Conservation (phyloP, 2,329 filamentous ascomycete species). For the Metarhizium robertsii region DNA sequence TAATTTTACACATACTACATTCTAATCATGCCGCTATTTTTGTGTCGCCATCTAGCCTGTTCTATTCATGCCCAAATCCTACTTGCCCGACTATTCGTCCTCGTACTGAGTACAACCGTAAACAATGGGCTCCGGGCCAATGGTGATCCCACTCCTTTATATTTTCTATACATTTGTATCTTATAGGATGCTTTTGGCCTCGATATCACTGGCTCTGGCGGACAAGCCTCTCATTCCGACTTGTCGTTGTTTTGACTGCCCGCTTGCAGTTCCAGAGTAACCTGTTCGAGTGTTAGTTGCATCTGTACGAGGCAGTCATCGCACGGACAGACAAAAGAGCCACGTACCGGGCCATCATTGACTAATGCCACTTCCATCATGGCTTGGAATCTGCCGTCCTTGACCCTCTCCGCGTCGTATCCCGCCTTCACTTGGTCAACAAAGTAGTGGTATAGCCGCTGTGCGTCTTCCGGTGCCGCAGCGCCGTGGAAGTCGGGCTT, state of each 20-base stretch:
- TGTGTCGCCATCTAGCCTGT: too few species aligned
- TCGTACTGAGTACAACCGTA: too few species aligned
- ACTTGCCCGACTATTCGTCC: too few species aligned
- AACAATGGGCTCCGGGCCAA: too few species aligned
- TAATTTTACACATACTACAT: too few species aligned
- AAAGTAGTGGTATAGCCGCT: conserved; percentile 75
- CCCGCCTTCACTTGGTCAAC: conserved; percentile 63
- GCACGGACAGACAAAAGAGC: neutral
- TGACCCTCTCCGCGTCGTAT: conserved; percentile 67
- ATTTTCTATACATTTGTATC: too few species aligned
- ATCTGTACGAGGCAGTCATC: neutral
- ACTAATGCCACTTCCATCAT: conserved; percentile 97
- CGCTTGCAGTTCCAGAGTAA: conserved; percentile 14
- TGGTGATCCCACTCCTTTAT: too few species aligned
- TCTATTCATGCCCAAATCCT: too few species aligned
- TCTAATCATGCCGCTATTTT: too few species aligned
- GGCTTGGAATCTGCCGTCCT: conserved; percentile 94
- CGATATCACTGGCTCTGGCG: too few species aligned
- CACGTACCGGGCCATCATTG: conserved; percentile 65
- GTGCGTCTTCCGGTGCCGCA: conserved; percentile 68
- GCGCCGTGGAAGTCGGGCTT: conserved; percentile 94
- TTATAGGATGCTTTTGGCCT: too few species aligned
- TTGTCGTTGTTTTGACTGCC: conserved; percentile 4
- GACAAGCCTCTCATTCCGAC: neutral
- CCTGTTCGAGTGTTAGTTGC: conserved; percentile 8